Evolutionary conservation across 2,329 filamentous ascomycete species (phyloP), one percentile per base, ranked within the genome.

Genomic region (Neonectria hederae): DNA sequence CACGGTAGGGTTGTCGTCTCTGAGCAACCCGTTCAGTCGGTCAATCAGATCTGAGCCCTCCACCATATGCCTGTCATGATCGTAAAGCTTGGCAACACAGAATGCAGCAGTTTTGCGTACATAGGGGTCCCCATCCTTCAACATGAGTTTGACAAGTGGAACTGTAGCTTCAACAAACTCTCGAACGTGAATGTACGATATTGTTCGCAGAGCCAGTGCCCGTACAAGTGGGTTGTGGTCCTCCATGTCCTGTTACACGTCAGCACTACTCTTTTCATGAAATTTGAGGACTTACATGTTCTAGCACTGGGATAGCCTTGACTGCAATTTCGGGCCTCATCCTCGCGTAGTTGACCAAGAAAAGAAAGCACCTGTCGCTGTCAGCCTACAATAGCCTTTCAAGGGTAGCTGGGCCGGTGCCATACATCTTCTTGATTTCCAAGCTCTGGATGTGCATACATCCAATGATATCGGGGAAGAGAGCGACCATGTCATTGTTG

Each of bases 391-490:
- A 52, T 21, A 26, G 17, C 22, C 24, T 32, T 40, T 26, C 5
- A 22, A n/a, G 28, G 7, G 10, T 5, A 26, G 48, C 14, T 14
- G 5, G 17, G 8, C 22, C 17, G 45, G 77, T 88, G 21, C 21
- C 69, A 72, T 83, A 97, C 96, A 99, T 99, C 86, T 99, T 99
- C 87, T 99, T 99, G 82, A 99, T 97, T 81, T 99, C 96, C 78
- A 99, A 83, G 74, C 92, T 97, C 56, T 90, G 91, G 67, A 99
- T 92, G 73, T 92, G 89, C 96, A 99, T 99, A 84, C 95, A 98
- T 67, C 86, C 90, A 72, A 99, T 92, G 65, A 99, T 92, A 77
- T 99, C 96, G 19, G 95, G 94, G 74, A 99, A 99, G 56, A 99
- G 84, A 42, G 93, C 94, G 59, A 98, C 92, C 96, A 99, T 99